phyloP scores from a whole-genome alignment of 2,329 filamentous ascomycete genomes.

The Endoconidiophora polonica region DNA sequence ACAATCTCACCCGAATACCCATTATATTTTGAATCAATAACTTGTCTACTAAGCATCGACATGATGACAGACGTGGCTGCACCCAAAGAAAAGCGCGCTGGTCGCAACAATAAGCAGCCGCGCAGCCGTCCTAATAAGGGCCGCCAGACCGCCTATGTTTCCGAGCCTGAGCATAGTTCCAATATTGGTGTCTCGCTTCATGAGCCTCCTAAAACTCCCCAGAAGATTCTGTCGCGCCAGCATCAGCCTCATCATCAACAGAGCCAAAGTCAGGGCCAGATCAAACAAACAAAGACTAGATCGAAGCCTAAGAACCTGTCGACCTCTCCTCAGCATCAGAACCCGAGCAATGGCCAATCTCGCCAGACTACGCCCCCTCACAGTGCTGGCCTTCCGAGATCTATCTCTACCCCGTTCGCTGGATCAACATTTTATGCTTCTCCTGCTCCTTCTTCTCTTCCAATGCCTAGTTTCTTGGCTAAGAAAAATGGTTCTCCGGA shows the following conservation, averaged over 20 bases:
- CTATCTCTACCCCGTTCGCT: conserved; percentile 49
- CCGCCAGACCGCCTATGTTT: conserved; percentile 39
- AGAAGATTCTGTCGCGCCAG: conserved; percentile 21
- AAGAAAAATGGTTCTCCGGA: conserved; percentile 24
- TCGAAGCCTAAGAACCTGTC: conserved; percentile 16
- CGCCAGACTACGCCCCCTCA: conserved; percentile 12
- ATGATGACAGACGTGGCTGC: not conserved
- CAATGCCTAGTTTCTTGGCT: conserved; percentile 72
- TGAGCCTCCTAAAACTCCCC: conserved; percentile 29
- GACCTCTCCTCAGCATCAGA: conserved; percentile 27
- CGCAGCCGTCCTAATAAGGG: conserved; percentile 15
- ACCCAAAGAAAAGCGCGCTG: conserved; percentile 20
- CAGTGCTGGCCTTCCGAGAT: conserved; percentile 8
- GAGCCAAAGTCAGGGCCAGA: conserved; percentile 16
- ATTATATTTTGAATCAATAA: not conserved
- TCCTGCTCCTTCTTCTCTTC: conserved; percentile 75
- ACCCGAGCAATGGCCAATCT: conserved; percentile 23
- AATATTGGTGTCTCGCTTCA: not conserved
- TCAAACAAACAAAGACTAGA: conserved; percentile 3
- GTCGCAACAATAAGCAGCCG: conserved; percentile 22
- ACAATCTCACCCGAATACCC: not conserved
- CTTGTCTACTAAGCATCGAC: not conserved
- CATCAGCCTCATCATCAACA: conserved; percentile 21
- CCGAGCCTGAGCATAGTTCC: conserved; percentile 33
- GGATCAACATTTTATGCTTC: conserved; percentile 92